Evolutionary conservation across 2,329 filamentous ascomycete genomes (phyloP).

Genomic region (Aspergillus sp.): DNA sequence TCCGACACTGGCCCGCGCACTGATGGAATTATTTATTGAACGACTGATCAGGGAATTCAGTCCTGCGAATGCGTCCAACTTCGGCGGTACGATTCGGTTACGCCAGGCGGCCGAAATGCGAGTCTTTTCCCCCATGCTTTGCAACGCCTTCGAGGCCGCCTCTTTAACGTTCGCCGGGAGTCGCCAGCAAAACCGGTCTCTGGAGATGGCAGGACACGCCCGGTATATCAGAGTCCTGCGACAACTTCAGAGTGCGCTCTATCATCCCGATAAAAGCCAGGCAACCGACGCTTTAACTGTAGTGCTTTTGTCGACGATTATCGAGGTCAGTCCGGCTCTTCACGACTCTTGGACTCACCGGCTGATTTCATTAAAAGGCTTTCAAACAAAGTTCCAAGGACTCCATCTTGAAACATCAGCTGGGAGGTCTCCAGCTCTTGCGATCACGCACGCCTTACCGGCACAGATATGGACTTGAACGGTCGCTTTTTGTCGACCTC

Average conservation of each 20-base stretch:
- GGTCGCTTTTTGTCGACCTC: conserved; percentile 21
- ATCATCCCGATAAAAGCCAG: conserved; percentile 11
- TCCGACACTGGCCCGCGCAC: conserved; percentile 9
- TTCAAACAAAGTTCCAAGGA: conserved; percentile 20
- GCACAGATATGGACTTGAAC: conserved; percentile 18
- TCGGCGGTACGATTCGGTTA: conserved; percentile 16
- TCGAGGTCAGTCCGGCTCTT: conserved; percentile 11
- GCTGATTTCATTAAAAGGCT: conserved; percentile 7
- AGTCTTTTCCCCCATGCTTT: conserved; percentile 17
- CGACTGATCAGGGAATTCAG: conserved; percentile 19
- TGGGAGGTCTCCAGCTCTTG: conserved; percentile 18
- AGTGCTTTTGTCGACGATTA: conserved; percentile 18
- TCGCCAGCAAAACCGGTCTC: conserved; percentile 11
- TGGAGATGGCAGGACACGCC: conserved; percentile 14
- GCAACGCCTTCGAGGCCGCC: conserved; percentile 18
- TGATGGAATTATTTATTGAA: conserved; percentile 20
- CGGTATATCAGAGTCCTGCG: conserved; percentile 15
- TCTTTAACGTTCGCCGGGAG: conserved; percentile 17
- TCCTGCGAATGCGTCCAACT: conserved; percentile 6
- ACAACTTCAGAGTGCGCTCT: conserved; percentile 13
- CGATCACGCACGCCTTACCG: conserved; percentile 17
- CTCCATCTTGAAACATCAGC: conserved; percentile 19
- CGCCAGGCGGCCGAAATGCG: conserved; percentile 19
- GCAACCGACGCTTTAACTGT: conserved; percentile 19
- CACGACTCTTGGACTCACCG: not conserved